Evolutionary conservation across 2,329 filamentous ascomycete genomes (phyloP).

Genomic region (Meredithiella fracta): DNA sequence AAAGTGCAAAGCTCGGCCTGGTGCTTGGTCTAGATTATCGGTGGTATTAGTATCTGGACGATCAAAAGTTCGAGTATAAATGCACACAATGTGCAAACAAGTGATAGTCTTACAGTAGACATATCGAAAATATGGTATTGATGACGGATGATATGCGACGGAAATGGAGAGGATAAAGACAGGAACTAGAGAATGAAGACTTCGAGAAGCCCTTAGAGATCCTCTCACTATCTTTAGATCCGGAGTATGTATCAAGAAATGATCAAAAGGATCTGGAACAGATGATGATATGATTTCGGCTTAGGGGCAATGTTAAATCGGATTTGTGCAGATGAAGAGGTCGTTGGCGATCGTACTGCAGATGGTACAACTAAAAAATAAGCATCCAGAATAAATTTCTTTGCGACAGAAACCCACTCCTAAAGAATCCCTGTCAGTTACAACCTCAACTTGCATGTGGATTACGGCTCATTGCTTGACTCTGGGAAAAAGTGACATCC

Average conservation of each 20-base stretch:
- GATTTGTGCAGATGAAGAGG: background rate
- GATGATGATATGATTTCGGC: background rate
- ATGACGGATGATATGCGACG: background rate
- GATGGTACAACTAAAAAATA: background rate
- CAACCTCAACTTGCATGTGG: background rate
- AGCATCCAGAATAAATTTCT: constrained; percentile 6
- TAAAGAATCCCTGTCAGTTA: constrained; percentile 4
- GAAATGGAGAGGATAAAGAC: background rate
- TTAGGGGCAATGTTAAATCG: background rate
- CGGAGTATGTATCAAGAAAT: constrained; percentile 47
- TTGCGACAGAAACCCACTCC: constrained; percentile 6
- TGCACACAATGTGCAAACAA: background rate
- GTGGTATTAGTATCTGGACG: background rate
- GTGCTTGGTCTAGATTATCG: constrained; percentile 42
- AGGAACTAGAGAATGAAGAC: background rate
- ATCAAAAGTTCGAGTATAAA: constrained; percentile 19
- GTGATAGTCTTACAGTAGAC: too few species aligned
- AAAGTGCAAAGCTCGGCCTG: constrained; percentile 78
- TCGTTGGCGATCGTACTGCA: background rate
- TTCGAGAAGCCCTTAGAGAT: constrained; percentile 54
- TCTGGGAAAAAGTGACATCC: background rate
- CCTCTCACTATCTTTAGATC: constrained; percentile 66
- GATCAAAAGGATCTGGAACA: constrained; percentile 33
- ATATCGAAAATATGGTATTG: background rate
- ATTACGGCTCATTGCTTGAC: background rate